Evolutionary conservation across 2,329 filamentous ascomycete species (phyloP), one percentile per base, ranked within the genome.

Genomic region (Ascochyta pisi): DNA sequence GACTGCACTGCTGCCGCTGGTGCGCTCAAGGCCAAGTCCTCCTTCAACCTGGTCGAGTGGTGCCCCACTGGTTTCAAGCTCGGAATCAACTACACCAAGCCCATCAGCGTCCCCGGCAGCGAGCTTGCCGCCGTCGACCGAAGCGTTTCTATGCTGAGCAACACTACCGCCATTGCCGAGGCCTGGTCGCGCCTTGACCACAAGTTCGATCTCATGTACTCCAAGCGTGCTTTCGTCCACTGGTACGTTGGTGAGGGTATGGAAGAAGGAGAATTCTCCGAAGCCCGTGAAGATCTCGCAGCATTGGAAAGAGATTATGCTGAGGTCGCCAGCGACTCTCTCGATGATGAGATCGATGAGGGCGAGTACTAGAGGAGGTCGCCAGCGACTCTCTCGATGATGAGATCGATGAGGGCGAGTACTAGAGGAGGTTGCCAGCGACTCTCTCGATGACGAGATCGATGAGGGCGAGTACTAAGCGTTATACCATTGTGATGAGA

Each of bases 81-180:
- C 57, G 88, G 87, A 67, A 89, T 90, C 82, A 89, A 89, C 83
- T 88, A 88, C 81, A 89, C 81, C 86, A 76, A 76, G 77, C 95
- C 94, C 68, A 88, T 96, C 83, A 90, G 91, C 82, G 93, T 97
- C 55, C 95, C 92, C 71, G 96, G 96, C 80, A 94, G 94, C 74
- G 95, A 98, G 77, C 88, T 98, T 62, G 94, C 95, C 80, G 93
- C 96, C 83, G 94, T 98, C 79, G 91, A 95, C 86, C 94, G 95
- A 75, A 94, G 94, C 81, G 94, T 98, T 67, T 86, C 86, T 60
- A 90, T 90, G 87, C 81, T 90, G 69, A 89, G 86, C 81, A 90
- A 90, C 83, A 90, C 87, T 54, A 90, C 87, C 24, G 87, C 87
- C 71, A 90, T 90, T 64, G 85, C 87, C 57, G 87, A 90, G 78